Evolutionary conservation across 331 rosid species (phyloP).

Genomic region (Pyracantha coccinea): DNA sequence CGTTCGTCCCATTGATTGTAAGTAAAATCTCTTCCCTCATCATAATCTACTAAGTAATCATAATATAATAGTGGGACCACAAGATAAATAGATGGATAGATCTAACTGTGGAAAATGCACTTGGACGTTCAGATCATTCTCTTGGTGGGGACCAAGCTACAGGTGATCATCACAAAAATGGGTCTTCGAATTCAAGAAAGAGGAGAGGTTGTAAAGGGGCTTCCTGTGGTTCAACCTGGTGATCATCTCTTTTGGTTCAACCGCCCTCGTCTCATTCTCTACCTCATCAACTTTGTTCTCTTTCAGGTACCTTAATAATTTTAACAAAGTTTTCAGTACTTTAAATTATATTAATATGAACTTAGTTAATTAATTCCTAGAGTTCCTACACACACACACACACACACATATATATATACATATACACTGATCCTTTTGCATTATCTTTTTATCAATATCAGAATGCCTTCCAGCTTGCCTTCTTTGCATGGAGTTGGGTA

Average conservation of each 20-base stretch:
- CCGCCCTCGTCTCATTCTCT: slow-evolving; percentile 58
- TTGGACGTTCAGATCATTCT: slow-evolving; percentile 43
- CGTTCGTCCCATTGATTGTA: slow-evolving; percentile 78
- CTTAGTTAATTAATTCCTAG: not conserved
- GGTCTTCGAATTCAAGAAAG: slow-evolving; percentile 55
- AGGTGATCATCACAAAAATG: slow-evolving; percentile 83
- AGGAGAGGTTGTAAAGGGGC: slow-evolving; percentile 78
- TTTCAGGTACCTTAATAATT: slow-evolving; percentile 53
- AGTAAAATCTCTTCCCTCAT: slow-evolving; percentile 21
- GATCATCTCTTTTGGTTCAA: slow-evolving; percentile 88
- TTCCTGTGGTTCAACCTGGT: slow-evolving; percentile 76
- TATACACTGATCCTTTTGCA: not conserved
- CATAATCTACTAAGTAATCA: not conserved
- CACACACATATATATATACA: not conserved
- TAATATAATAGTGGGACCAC: not conserved
- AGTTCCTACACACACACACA: not conserved
- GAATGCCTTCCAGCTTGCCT: slow-evolving; percentile 93
- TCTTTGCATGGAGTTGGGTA: slow-evolving; percentile 78
- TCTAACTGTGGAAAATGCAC: not conserved
- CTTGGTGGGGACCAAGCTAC: slow-evolving; percentile 79
- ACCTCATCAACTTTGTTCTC: slow-evolving; percentile 77
- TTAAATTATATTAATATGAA: not conserved
- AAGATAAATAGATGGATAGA: not conserved
- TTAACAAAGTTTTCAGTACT: no score
- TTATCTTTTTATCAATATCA: slow-evolving; percentile 18